Evolutionary conservation across 352 stramenopile genomes (phyloP).

Genomic region (Globisporangium abappressorium): DNA sequence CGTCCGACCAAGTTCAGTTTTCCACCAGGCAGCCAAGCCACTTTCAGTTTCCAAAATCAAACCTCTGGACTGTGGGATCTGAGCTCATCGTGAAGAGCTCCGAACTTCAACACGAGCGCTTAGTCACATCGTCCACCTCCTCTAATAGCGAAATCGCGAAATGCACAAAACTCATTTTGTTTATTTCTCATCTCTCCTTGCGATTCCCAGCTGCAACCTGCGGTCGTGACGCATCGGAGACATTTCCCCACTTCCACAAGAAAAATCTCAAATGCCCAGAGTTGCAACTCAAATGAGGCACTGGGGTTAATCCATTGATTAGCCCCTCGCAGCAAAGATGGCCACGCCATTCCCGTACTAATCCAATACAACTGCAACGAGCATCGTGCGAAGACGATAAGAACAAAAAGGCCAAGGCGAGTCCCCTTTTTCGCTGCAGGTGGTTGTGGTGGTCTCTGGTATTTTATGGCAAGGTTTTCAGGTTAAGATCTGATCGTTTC

Average conservation of each 20-base stretch:
- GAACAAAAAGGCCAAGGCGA: too few relatives aligned
- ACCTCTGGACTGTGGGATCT: too few relatives aligned
- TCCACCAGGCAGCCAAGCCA: not conserved
- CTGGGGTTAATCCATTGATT: not conserved
- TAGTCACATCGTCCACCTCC: not conserved
- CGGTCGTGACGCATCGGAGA: constrained; percentile 16
- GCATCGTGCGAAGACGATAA: not conserved
- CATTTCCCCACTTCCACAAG: constrained; percentile 11
- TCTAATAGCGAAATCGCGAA: not conserved
- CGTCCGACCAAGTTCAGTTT: not conserved
- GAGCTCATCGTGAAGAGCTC: not conserved
- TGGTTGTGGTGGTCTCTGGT: not conserved
- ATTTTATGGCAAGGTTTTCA: not conserved
- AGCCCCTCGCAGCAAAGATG: not conserved
- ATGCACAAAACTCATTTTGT: not conserved
- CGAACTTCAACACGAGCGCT: not conserved
- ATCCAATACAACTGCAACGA: not conserved
- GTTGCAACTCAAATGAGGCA: not conserved
- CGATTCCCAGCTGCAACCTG: constrained; percentile 7
- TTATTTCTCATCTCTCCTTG: too few relatives aligned
- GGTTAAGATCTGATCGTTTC: not conserved
- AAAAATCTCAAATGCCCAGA: constrained; percentile 1
- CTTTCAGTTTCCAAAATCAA: not conserved
- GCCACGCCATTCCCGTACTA: not conserved
- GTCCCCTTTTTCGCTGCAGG: not conserved